A percentile compares a stretch with the other conserved stretches of the same genome.
Conservation (phyloP, 768 basidiomycete species). For the Amanita exitialis region DNA sequence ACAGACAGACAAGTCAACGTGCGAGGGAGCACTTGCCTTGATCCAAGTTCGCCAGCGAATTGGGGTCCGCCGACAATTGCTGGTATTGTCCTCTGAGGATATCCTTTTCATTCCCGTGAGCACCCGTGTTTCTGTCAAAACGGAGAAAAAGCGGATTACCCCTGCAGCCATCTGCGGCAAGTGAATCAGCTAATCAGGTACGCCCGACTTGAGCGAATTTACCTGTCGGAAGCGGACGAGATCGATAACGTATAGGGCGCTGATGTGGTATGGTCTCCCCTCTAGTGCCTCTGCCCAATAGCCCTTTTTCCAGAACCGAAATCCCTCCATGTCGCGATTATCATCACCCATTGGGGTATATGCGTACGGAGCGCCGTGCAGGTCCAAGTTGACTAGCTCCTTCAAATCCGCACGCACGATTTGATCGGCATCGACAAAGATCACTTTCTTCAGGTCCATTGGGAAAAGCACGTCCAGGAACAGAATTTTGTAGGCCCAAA, state of each 20-base stretch:
- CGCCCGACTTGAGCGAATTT: constrained; percentile 9
- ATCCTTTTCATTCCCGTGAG: constrained; percentile 37
- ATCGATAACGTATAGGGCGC: constrained; percentile 94
- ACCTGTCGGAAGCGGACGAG: constrained; percentile 92
- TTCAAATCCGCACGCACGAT: constrained; percentile 95
- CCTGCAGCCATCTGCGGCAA: constrained; percentile 36
- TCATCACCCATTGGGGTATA: constrained; percentile 98
- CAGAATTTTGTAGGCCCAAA: constrained; percentile 99
- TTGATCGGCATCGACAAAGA: constrained; percentile 97
- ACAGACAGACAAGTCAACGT: not conserved
- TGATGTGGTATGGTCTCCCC: constrained; percentile 90
- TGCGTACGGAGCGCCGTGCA: constrained; percentile 89
- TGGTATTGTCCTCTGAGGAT: constrained; percentile 90
- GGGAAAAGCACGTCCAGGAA: constrained; percentile 99
- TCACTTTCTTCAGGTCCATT: constrained; percentile 97
- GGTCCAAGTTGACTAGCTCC: constrained; percentile 87
- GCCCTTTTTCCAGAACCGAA: constrained; percentile 97
- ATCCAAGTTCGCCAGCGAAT: constrained; percentile 89
- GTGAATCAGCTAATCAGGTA: constrained; percentile 1
- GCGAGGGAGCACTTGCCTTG: constrained; percentile 47
- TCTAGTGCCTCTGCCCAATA: constrained; percentile 87
- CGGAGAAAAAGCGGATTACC: constrained; percentile 20
- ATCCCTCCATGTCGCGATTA: constrained; percentile 92
- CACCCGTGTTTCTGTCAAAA: not conserved
- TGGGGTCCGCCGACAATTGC: constrained; percentile 85